Percentiles rank a stretch among this genome's conserved stretches.
These are phyloP conservation scores for Euphrasia confusa DNA, from an alignment of 257 asterid genomes.

Conservation along the genomic window DNA sequence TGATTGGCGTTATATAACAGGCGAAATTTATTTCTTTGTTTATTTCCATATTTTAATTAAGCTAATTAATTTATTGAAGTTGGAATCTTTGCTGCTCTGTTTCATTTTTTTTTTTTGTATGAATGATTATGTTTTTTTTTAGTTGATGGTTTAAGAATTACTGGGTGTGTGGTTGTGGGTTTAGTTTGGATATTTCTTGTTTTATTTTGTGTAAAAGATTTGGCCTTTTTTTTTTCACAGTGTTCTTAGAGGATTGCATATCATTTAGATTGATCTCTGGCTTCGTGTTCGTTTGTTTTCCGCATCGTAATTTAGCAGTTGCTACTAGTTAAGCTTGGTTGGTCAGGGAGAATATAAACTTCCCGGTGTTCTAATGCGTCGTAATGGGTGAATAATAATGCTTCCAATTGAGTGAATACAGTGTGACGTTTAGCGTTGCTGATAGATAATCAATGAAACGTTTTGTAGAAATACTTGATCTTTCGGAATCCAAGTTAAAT, in stretches of 20 bases:
- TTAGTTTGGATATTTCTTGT: constrained; percentile 22
- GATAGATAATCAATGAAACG: background rate
- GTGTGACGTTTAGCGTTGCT: background rate
- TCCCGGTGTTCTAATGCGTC: background rate
- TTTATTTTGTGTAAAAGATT: background rate
- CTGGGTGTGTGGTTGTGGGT: constrained; percentile 1
- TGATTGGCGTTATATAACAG: constrained; percentile 86
- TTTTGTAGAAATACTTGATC: constrained; percentile 1
- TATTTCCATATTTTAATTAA: background rate
- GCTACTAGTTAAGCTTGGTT: background rate
- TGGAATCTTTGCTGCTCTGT: background rate
- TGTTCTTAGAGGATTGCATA: constrained; percentile 13
- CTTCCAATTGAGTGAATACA: background rate
- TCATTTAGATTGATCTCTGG: constrained; percentile 10
- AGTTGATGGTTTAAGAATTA: constrained; percentile 19
- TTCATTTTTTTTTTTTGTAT: background rate
- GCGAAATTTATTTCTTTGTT: constrained; percentile 27
- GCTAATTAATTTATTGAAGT: background rate
- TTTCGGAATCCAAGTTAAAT: background rate
- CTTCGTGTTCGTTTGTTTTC: background rate
- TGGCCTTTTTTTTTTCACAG: constrained; percentile 4
- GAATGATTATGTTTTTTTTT: constrained; percentile 2
- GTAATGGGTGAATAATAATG: background rate
- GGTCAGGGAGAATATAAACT: background rate
- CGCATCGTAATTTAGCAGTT: background rate